Evolutionary conservation across 2,329 filamentous ascomycete species (phyloP).

Genomic region (Curvularia spicifera): DNA sequence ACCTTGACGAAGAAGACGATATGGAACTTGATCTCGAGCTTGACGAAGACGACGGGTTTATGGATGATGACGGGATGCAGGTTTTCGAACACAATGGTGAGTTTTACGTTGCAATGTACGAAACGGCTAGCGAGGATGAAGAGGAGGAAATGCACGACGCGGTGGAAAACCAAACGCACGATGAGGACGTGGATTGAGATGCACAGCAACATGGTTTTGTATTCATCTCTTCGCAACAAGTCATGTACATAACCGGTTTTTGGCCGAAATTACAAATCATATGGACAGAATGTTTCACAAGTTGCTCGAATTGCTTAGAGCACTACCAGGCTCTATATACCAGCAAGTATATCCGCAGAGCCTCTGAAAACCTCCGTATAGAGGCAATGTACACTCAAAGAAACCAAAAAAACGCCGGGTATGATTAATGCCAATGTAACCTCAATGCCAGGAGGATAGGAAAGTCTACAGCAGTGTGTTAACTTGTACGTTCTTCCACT

Average conservation of each 20-base stretch:
- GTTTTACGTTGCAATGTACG: constrained; percentile 16
- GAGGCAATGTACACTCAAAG: neutral
- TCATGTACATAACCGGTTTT: too few relatives aligned
- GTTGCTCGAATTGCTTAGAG: neutral
- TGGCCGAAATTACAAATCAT: neutral
- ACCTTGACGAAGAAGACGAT: constrained; percentile 17
- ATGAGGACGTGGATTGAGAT: constrained; percentile 10
- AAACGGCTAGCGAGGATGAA: constrained; percentile 8
- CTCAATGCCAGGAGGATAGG: neutral
- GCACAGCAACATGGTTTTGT: too few relatives aligned
- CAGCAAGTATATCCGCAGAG: neutral
- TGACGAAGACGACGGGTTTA: constrained; percentile 24
- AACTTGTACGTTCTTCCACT: neutral
- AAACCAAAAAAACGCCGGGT: constrained; percentile 3
- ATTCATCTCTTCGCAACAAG: too few relatives aligned
- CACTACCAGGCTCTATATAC: neutral
- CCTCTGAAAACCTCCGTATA: neutral
- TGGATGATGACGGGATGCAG: constrained; percentile 13
- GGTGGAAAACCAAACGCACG: constrained; percentile 1
- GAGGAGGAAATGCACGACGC: constrained; percentile 6
- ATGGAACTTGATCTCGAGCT: constrained; percentile 22
- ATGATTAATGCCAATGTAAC: neutral
- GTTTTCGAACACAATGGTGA: constrained; percentile 18
- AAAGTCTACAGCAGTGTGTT: neutral
- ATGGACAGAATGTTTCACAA: neutral